phyloP scores from a whole-genome alignment of 495 filamentous ascomycete genomes.

The Durotheca rogersii region DNA sequence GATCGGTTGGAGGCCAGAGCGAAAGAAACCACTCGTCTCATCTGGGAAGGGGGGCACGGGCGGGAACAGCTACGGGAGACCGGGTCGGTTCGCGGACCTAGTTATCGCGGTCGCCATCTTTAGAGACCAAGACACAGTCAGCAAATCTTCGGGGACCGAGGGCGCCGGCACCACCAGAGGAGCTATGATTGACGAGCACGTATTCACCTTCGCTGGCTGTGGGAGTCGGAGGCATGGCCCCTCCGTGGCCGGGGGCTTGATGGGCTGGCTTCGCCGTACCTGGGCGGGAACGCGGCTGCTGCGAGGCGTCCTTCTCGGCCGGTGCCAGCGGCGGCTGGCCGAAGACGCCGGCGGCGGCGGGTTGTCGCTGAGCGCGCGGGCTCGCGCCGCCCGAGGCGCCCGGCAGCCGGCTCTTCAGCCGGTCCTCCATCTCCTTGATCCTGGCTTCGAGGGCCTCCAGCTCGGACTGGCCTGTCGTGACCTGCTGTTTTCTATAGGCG shows the following conservation, averaged over 20 bases:
- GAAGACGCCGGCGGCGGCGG: slow-evolving; percentile 37
- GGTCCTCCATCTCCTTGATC: slow-evolving; percentile 81
- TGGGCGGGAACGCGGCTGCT: slow-evolving; percentile 42
- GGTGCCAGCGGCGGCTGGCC: slow-evolving; percentile 18
- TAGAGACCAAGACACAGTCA: slow-evolving; percentile 37
- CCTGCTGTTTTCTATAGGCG: slow-evolving; percentile 63
- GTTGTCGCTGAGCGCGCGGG: slow-evolving; percentile 38
- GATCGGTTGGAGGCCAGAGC: slow-evolving; percentile 21
- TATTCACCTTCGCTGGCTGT: slow-evolving; percentile 62
- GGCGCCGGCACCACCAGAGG: slow-evolving; percentile 31
- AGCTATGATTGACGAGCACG: slow-evolving; percentile 40
- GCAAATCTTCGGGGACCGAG: slow-evolving; percentile 31
- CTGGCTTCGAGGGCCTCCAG: slow-evolving; percentile 81
- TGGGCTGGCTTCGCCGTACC: slow-evolving; percentile 45
- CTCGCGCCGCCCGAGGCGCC: slow-evolving; percentile 26
- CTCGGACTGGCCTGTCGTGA: slow-evolving; percentile 71
- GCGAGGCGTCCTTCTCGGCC: slow-evolving; percentile 32
- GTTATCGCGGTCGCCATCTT: slow-evolving; percentile 38
- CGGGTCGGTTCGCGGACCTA: slow-evolving; percentile 17
- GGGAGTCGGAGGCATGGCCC: slow-evolving; percentile 56
- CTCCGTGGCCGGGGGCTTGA: slow-evolving; percentile 47
- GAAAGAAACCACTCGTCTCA: slow-evolving; percentile 11
- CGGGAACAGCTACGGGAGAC: slow-evolving; percentile 6
- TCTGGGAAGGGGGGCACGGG: slow-evolving; percentile 1
- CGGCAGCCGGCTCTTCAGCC: slow-evolving; percentile 56